A percentile compares a stretch with the other conserved stretches of the same genome.
Conservation (phyloP, 2,329 filamentous ascomycete genomes). For the Arthrobotrys pseudoclavata region DNA sequence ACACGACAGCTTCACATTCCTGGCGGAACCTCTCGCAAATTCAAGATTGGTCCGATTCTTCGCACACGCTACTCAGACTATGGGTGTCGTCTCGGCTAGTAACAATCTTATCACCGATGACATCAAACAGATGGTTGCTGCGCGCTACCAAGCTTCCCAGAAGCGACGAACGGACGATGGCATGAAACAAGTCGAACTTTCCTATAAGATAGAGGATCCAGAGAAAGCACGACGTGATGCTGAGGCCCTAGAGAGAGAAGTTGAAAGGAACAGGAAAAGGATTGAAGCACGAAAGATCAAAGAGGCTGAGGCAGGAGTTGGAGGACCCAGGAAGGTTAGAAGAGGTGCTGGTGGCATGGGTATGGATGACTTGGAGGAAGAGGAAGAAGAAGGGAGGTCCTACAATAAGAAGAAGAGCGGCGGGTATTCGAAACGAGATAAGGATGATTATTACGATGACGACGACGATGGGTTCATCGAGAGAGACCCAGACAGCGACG, state of each 20-base stretch:
- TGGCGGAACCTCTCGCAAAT: slow-evolving; percentile 73
- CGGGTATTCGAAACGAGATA: slow-evolving; percentile 69
- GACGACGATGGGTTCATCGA: slow-evolving; percentile 69
- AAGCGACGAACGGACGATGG: slow-evolving; percentile 68
- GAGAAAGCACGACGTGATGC: slow-evolving; percentile 74
- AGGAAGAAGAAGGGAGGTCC: slow-evolving; percentile 70
- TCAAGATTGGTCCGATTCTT: slow-evolving; percentile 74
- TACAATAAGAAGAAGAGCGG: slow-evolving; percentile 67
- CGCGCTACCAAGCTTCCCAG: slow-evolving; percentile 68
- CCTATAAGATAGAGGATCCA: slow-evolving; percentile 68
- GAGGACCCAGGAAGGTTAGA: slow-evolving; percentile 38
- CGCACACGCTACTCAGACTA: slow-evolving; percentile 74
- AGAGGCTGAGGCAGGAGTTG: slow-evolving; percentile 71
- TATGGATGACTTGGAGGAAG: slow-evolving; percentile 73
- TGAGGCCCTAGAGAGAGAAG: slow-evolving; percentile 70
- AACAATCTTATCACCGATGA: slow-evolving; percentile 75
- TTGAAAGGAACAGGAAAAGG: slow-evolving; percentile 68
- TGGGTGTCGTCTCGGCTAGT: slow-evolving; percentile 72
- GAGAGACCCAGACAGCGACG: slow-evolving; percentile 65
- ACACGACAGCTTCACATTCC: slow-evolving; percentile 75
- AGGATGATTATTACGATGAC: slow-evolving; percentile 71
- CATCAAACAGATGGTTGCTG: slow-evolving; percentile 74
- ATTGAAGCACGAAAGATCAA: slow-evolving; percentile 69
- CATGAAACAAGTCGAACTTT: slow-evolving; percentile 54
- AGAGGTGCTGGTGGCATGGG: slow-evolving; percentile 68